Percentiles rank a stretch among this genome's conserved stretches.
Evolutionary conservation across 139 green algal species (phyloP).

Genomic region (Deuterostichococcus epilithicus): DNA sequence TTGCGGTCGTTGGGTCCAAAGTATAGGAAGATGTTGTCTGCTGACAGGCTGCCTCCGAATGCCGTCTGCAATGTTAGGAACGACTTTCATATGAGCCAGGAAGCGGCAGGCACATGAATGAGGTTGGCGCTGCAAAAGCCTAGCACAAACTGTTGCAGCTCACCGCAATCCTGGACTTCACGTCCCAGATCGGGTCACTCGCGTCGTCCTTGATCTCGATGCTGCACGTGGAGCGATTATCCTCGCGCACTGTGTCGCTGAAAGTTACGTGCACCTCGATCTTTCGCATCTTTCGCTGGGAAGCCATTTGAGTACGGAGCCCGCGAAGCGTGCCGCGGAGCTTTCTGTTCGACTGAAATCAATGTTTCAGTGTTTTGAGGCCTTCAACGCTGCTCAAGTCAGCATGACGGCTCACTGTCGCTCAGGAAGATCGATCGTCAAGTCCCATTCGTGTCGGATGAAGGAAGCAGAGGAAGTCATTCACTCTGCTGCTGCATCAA

Average conservation of each 20-base stretch:
- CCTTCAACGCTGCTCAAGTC: no score
- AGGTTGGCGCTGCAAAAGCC: not conserved
- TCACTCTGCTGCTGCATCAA: no score
- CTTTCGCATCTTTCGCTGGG: not conserved
- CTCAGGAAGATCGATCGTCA: no score
- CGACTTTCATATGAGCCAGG: not conserved
- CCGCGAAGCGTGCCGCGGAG: no score
- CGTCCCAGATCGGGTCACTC: constrained; percentile 17
- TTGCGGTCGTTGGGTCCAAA: constrained; percentile 39
- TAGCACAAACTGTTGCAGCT: not conserved
- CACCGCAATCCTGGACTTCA: constrained; percentile 32
- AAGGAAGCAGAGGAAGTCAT: no score
- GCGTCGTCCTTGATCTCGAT: constrained; percentile 11
- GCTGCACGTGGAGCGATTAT: not conserved
- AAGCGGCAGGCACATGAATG: not conserved
- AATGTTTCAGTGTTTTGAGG: no score
- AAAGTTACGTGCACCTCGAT: not conserved
- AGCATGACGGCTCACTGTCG: no score
- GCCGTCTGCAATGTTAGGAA: constrained; percentile 6
- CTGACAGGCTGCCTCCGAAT: constrained; percentile 18
- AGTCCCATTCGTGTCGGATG: no score
- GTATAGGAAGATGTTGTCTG: constrained; percentile 31
- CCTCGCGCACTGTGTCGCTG: not conserved
- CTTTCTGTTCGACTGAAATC: no score
- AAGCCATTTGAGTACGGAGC: no score